These are phyloP conservation scores for Pythium sukuiense DNA, from an alignment of 352 stramenopile genomes.

Conservation along the genomic window DNA sequence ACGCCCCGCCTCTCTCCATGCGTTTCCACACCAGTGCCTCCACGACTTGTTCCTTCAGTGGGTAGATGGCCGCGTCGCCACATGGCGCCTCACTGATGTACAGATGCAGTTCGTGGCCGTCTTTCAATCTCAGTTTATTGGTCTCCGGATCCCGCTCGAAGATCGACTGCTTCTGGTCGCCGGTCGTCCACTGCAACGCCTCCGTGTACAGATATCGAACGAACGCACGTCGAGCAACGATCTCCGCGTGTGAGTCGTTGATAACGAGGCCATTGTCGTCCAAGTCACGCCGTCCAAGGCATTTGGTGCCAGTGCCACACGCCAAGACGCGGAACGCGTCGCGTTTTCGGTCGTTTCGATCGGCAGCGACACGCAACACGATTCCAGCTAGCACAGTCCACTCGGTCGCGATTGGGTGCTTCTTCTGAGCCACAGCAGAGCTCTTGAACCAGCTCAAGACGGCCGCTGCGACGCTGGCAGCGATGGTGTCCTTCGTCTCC, in stretches of 20 bases:
- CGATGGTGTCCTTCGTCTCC: constrained; percentile 18
- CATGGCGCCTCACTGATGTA: constrained; percentile 93
- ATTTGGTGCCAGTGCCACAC: constrained; percentile 75
- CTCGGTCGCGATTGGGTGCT: constrained; percentile 39
- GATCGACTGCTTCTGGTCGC: constrained; percentile 35
- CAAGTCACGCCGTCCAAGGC: constrained; percentile 66
- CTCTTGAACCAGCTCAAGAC: constrained; percentile 63
- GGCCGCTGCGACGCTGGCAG: constrained; percentile 23
- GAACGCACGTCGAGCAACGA: constrained; percentile 84
- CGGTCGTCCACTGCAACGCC: constrained; percentile 36
- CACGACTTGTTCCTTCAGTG: constrained; percentile 70
- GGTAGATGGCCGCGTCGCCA: constrained; percentile 93
- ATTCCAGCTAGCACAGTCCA: constrained; percentile 70
- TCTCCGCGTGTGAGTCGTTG: constrained; percentile 94
- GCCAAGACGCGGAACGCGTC: constrained; percentile 48
- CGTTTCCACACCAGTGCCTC: constrained; percentile 55
- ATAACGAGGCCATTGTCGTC: constrained; percentile 76
- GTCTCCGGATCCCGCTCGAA: constrained; percentile 42
- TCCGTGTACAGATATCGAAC: constrained; percentile 87
- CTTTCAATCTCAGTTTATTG: constrained; percentile 47
- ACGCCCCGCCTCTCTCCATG: constrained; percentile 19
- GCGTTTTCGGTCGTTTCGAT: not conserved
- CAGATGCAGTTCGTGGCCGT: constrained; percentile 79
- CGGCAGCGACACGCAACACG: constrained; percentile 32
- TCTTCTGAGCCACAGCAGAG: constrained; percentile 55